A percentile compares a stretch with the other conserved stretches of the same genome.
Evolutionary conservation across 2,329 filamentous ascomycete species (phyloP).

Genomic region (Cytospora schulzeri): DNA sequence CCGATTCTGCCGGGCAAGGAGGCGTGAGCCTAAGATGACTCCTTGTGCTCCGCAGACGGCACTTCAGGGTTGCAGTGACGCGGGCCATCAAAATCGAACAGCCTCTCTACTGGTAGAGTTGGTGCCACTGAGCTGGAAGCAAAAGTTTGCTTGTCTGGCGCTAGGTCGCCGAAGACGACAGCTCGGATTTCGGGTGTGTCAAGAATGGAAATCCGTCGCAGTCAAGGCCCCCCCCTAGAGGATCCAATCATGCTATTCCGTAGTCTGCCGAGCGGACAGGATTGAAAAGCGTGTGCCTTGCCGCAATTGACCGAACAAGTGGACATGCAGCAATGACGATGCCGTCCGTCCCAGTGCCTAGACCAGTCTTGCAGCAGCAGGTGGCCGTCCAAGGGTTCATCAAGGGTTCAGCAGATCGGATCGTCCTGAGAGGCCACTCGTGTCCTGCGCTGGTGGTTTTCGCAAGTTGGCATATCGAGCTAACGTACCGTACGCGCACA

Average conservation of each 20-base stretch:
- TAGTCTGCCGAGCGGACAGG: conserved; percentile 10
- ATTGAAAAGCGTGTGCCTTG: conserved; percentile 1
- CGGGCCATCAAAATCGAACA: neutral
- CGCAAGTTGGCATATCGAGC: neutral
- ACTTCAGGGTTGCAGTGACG: conserved; percentile 3
- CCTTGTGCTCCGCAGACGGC: conserved; percentile 9
- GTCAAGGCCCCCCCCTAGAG: neutral
- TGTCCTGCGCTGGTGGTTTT: neutral
- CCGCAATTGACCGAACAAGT: neutral
- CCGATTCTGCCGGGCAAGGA: conserved; percentile 15
- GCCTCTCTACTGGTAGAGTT: neutral
- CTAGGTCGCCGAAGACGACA: conserved; percentile 1
- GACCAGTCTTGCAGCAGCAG: neutral
- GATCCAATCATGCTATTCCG: neutral
- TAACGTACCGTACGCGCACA: neutral
- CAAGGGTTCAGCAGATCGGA: neutral
- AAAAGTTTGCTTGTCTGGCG: conserved; percentile 1
- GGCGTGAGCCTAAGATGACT: conserved; percentile 4
- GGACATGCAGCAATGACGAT: conserved; percentile 8
- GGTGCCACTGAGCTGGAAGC: neutral
- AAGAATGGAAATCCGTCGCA: conserved; percentile 1
- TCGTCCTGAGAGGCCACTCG: neutral
- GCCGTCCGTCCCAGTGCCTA: conserved; percentile 1
- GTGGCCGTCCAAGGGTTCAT: neutral
- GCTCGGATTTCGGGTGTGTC: conserved; percentile 6